Evolutionary conservation across 2,329 filamentous ascomycete species (phyloP), one percentile per base, ranked within the genome.

Genomic region (Zymoseptoria ardabiliae): DNA sequence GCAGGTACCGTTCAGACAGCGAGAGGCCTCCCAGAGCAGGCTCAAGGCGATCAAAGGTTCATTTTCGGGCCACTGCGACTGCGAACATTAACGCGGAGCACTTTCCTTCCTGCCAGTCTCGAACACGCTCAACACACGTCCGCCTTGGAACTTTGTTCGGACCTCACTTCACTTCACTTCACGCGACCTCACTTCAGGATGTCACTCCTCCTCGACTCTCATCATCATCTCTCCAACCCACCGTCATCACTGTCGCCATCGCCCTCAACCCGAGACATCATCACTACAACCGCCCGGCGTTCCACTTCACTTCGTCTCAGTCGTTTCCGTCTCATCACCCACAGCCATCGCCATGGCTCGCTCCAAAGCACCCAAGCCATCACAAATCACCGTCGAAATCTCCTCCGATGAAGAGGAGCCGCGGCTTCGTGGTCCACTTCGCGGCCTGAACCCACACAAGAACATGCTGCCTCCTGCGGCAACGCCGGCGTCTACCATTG

Each of bases 381-480:
- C 54, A 28, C 17, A 25, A 22, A 51, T 28, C 19, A 51, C n/a
- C 19, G 45, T 50, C 22, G 55, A 54, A 21, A 52, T 54, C 55
- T 21, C 23, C 25, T 49, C 57, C 19, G 55, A 60, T 11, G 52
- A 58, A 8, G 53, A 56, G 21, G 35, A 51, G 28, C 55, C 55
- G n/a, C 58, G 55, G 21, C 55, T 62, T 41, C 52, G 51, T 50
- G 61, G 58, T 4, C 10, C 61, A 5, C 49, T 63, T 3, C 54
- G 59, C 13, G 62, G 64, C 7, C 56, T 66, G 10, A 53, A 61
- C 54, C 62, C 60, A 20, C 22, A 50, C 5, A 51, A 53, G 22
- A 30, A 62, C 49, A 41, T 61, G 51, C 35, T 63, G 51, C 28
- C 58, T 23, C 48, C 58, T 21, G 51, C 21, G 35, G 58, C 59